Conservation (phyloP, 1,284 basidiomycete species). For the Malassezia vespertilionis region DNA sequence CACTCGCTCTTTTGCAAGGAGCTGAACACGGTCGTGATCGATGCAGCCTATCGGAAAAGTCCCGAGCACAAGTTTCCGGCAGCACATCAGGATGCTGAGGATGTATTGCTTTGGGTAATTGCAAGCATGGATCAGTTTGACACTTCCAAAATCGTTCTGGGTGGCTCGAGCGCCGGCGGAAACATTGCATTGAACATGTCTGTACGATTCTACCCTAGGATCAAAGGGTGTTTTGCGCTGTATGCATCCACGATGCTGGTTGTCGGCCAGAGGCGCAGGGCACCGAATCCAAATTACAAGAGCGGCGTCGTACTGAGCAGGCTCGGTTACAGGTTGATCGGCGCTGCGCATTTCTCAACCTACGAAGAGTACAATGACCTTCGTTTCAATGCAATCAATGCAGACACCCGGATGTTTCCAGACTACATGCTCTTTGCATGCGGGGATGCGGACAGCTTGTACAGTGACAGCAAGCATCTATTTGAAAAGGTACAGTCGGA, state of each 20-base stretch:
- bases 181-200: slow-evolving; percentile 28
- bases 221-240: slow-evolving; percentile 23
- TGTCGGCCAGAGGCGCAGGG: slow-evolving; percentile 1
- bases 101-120: slow-evolving; percentile 22
- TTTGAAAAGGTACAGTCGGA: slow-evolving; percentile 24
- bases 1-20: neutral
- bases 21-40: slow-evolving; percentile 22
- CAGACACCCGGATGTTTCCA: slow-evolving; percentile 19
- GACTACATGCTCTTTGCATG: slow-evolving; percentile 23
- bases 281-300: slow-evolving; percentile 11
- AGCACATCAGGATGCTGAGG: slow-evolving; percentile 29
- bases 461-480: slow-evolving; percentile 21
- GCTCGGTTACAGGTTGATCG: no score
- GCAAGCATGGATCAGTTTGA: slow-evolving; percentile 23
- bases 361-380: slow-evolving; percentile 18
- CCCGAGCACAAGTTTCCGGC: slow-evolving; percentile 36
- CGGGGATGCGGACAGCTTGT: slow-evolving; percentile 32
- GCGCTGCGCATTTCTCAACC: no score
- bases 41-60: slow-evolving; percentile 38
- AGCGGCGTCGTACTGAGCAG: slow-evolving; percentile 27
- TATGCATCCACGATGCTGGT: slow-evolving; percentile 26
- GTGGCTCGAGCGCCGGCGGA: slow-evolving; percentile 37
- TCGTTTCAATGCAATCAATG: slow-evolving; percentile 20
- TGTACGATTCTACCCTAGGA: slow-evolving; percentile 22
- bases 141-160: slow-evolving; percentile 21